phyloP scores from a whole-genome alignment of 2,329 filamentous ascomycete species.

The Lasiodiplodia sp. region DNA sequence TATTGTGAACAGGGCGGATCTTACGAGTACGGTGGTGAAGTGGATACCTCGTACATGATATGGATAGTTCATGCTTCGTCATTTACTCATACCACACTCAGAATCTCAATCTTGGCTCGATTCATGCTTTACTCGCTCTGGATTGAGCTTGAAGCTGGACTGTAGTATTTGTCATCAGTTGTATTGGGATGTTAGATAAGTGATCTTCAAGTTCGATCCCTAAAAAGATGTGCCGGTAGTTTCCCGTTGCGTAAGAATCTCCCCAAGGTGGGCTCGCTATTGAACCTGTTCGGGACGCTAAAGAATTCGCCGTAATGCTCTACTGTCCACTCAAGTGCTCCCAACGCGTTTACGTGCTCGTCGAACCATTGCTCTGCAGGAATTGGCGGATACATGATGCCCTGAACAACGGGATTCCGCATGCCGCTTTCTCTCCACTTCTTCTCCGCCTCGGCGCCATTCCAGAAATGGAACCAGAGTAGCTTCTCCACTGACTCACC shows the following conservation, averaged over 20 bases:
- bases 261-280: neutral
- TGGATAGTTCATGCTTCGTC: neutral
- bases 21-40: neutral
- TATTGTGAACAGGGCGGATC: neutral
- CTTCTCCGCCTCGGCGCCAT: neutral
- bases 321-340: constrained; percentile 3
- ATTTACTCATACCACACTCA: neutral
- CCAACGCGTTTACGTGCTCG: neutral
- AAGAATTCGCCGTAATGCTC: neutral
- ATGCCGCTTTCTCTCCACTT: neutral
- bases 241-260: neutral
- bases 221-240: neutral
- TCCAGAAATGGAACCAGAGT: neutral
- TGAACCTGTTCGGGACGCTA: neutral
- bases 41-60: neutral
- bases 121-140: neutral
- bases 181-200: neutral
- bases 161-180: neutral
- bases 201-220: neutral
- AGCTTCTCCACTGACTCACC: neutral
- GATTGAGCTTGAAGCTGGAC: neutral
- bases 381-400: neutral
- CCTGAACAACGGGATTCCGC: neutral
- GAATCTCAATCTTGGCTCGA: neutral
- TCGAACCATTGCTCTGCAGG: neutral